Conservation (phyloP, 2,329 filamentous ascomycete species). For the Aspergillus puulaauensis region DNA sequence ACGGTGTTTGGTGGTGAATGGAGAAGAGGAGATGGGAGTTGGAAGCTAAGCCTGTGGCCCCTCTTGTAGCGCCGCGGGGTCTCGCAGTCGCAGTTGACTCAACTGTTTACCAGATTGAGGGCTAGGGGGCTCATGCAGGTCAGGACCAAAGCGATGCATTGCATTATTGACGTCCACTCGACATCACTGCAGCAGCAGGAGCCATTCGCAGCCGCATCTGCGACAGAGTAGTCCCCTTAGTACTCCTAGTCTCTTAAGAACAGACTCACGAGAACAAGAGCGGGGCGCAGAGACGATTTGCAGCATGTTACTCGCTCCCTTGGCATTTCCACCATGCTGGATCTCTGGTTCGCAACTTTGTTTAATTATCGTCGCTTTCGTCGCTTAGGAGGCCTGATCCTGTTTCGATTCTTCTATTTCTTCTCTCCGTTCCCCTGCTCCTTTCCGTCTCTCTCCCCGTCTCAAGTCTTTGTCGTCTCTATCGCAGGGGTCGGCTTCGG, state of each 20-base stretch:
- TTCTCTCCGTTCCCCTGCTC: not conserved
- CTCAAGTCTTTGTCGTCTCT: too few relatives aligned
- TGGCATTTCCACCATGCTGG: conserved; percentile 7
- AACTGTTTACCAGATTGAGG: not conserved
- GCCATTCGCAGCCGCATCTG: not conserved
- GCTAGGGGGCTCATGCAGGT: not conserved
- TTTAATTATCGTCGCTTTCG: not conserved
- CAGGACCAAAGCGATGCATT: not conserved
- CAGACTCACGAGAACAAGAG: conserved; percentile 4
- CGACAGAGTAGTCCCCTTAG: not conserved
- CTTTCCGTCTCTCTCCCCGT: not conserved
- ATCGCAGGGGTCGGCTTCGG: not conserved
- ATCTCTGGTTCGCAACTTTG: not conserved
- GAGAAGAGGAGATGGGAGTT: not conserved
- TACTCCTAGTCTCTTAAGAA: not conserved
- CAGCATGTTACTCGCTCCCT: not conserved
- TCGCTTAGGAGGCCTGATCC: too few relatives aligned
- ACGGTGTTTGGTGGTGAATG: not conserved
- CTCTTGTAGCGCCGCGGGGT: not conserved
- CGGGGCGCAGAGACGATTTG: conserved; percentile 3
- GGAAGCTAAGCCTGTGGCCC: not conserved
- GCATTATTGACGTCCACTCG: not conserved
- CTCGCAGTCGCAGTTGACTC: not conserved
- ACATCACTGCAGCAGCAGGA: too few relatives aligned
- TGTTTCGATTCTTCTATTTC: not conserved